These are phyloP conservation scores for Tylopilus plumbeoviolaceoides DNA, from an alignment of 768 basidiomycete genomes.

Conservation along the genomic window DNA sequence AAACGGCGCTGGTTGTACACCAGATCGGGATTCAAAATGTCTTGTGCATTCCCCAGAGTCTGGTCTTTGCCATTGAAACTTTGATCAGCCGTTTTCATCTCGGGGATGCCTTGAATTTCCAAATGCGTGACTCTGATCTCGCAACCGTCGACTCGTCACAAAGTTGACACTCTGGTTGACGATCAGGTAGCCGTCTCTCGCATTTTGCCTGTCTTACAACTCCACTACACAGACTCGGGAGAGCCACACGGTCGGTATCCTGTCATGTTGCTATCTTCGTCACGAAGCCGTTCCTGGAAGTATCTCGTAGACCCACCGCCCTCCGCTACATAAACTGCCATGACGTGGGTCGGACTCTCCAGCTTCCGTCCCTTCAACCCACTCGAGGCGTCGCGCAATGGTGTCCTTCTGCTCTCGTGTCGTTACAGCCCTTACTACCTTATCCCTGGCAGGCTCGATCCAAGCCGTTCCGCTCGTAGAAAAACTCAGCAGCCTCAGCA, in stretches of 20 bases:
- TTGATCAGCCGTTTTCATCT: background rate
- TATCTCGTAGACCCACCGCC: background rate
- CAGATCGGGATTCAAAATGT: background rate
- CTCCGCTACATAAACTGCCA: conserved; percentile 16
- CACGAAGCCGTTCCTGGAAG: background rate
- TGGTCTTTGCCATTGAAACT: background rate
- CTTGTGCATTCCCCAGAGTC: background rate
- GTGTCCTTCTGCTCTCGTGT: conserved; percentile 12
- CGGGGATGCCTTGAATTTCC: background rate
- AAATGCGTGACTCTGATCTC: background rate
- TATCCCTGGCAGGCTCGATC: conserved; percentile 12
- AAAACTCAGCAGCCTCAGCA: conserved; percentile 19
- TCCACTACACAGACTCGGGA: background rate
- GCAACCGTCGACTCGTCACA: background rate
- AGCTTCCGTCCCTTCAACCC: conserved; percentile 1
- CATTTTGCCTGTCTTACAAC: background rate
- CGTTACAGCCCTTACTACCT: background rate
- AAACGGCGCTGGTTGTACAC: background rate
- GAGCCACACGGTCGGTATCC: background rate
- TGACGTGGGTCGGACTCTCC: background rate
- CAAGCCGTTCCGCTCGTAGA: conserved; percentile 19
- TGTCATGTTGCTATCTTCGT: background rate
- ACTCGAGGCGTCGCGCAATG: conserved; percentile 8
- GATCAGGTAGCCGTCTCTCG: background rate
- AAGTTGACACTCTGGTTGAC: background rate